Conservation (phyloP, 129 eudicot genomes). For the Escallonia rubra region DNA sequence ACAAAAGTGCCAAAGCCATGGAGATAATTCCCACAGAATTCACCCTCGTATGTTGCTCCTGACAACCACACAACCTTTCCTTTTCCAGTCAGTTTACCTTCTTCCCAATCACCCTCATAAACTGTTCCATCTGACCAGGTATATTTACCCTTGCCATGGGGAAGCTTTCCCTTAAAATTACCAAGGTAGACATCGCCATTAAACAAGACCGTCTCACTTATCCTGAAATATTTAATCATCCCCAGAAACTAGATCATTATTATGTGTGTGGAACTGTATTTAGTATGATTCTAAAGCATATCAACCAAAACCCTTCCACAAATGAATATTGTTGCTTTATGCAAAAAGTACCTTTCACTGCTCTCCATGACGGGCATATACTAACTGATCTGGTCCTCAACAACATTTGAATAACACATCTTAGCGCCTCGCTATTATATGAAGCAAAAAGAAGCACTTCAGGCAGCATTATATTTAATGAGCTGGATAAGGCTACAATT, state of each 20-base stretch:
- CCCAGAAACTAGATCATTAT: conserved; percentile 7
- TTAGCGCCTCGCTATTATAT: not conserved
- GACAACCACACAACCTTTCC: conserved; percentile 77
- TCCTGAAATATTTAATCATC: conserved; percentile 31
- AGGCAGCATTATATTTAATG: not conserved
- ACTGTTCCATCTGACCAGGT: conserved; percentile 86
- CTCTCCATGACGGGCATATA: conserved; percentile 23
- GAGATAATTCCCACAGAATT: conserved; percentile 83
- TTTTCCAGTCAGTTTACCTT: conserved; percentile 91
- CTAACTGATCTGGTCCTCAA: conserved; percentile 5
- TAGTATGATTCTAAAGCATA: not conserved
- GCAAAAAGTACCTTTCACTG: conserved; percentile 28
- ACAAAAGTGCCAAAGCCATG: conserved; percentile 75
- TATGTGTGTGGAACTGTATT: not conserved
- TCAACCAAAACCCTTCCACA: not conserved
- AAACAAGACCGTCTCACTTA: conserved; percentile 43
- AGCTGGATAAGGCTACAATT: not conserved
- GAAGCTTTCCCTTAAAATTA: conserved; percentile 42
- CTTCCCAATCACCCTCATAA: conserved; percentile 94
- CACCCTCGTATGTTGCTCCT: conserved; percentile 74
- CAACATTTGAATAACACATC: conserved; percentile 2
- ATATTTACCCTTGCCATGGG: conserved; percentile 85
- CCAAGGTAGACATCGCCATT: conserved; percentile 80
- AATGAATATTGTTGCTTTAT: not conserved
- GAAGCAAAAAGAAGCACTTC: not conserved